Evolutionary conservation across 208 protist species (phyloP).

Genomic region (Leishmania martiniquensis): DNA sequence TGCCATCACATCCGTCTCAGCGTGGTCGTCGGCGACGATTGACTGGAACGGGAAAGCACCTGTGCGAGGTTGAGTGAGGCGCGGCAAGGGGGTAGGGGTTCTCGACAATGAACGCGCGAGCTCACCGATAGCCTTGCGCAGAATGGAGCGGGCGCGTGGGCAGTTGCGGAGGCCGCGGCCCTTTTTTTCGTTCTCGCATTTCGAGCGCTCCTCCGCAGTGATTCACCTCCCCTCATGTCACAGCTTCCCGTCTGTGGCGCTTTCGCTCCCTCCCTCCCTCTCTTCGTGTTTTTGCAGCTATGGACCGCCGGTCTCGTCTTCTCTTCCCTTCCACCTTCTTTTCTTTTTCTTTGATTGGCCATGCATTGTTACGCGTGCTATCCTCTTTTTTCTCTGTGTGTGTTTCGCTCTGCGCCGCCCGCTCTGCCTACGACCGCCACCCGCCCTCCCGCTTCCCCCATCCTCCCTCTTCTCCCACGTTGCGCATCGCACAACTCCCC

Average conservation of each 20-base stretch:
- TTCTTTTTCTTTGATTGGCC: not conserved
- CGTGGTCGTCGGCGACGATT: slow-evolving; percentile 52
- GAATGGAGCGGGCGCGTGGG: not conserved
- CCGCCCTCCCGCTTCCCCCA: not conserved
- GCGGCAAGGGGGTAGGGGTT: not conserved
- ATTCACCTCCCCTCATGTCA: not conserved
- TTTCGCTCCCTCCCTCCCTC: not conserved
- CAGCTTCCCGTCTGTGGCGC: not conserved
- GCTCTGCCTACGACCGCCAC: not conserved
- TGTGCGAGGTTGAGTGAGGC: slow-evolving; percentile 24
- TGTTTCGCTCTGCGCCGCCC: too few species aligned
- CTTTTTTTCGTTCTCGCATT: not conserved
- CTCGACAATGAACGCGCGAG: not conserved
- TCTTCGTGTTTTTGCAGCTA: not conserved
- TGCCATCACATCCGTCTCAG: slow-evolving; percentile 54
- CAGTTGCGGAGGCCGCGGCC: not conserved
- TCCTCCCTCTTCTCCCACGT: not conserved
- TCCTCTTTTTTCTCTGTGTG: not conserved
- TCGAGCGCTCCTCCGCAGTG: not conserved
- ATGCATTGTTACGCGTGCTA: not conserved
- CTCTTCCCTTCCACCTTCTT: not conserved
- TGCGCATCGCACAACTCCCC: not conserved
- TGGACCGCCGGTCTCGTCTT: not conserved
- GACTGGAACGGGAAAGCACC: slow-evolving; percentile 74
- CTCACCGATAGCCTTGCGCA: not conserved